phyloP scores from a whole-genome alignment of 257 asterid genomes.

The Perilla frutescens region DNA sequence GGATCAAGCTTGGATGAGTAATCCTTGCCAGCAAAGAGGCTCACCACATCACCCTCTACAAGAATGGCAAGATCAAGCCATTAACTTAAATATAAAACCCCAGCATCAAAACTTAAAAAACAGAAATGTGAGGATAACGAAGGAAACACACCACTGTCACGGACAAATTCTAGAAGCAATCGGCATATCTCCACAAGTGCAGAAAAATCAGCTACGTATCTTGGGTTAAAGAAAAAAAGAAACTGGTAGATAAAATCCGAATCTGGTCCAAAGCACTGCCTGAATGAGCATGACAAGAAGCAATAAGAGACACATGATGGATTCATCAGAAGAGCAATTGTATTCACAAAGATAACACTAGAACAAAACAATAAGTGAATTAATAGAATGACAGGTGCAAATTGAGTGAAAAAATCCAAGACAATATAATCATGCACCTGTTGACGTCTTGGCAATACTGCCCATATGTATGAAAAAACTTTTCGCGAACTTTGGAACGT shows the following conservation, averaged over 20 bases:
- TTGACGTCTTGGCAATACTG: slow-evolving; percentile 64
- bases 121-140: slow-evolving; percentile 22
- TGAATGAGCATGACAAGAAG: slow-evolving; percentile 47
- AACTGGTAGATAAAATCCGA: slow-evolving; percentile 80
- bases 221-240: slow-evolving; percentile 89
- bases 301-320: slow-evolving; percentile 28
- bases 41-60: slow-evolving; percentile 62
- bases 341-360: slow-evolving; percentile 19
- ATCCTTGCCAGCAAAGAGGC: slow-evolving; percentile 68
- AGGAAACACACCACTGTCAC: slow-evolving; percentile 65
- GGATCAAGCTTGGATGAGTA: slow-evolving; percentile 58
- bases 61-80: slow-evolving; percentile 36
- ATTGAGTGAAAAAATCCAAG: slow-evolving; percentile 20
- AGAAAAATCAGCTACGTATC: slow-evolving; percentile 68
- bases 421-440: slow-evolving; percentile 57
- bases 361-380: not conserved
- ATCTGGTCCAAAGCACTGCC: slow-evolving; percentile 86
- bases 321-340: slow-evolving; percentile 23
- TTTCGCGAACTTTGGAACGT: slow-evolving; percentile 75
- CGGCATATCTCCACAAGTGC: slow-evolving; percentile 85
- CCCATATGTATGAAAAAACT: slow-evolving; percentile 73
- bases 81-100: slow-evolving; percentile 6
- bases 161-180: slow-evolving; percentile 65
- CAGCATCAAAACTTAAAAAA: not conserved
- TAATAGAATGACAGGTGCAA: slow-evolving; percentile 26